Percentiles rank a stretch among this genome's conserved stretches.
Conservation (phyloP, 2,329 filamentous ascomycete genomes). For the Apiospora hydei region DNA sequence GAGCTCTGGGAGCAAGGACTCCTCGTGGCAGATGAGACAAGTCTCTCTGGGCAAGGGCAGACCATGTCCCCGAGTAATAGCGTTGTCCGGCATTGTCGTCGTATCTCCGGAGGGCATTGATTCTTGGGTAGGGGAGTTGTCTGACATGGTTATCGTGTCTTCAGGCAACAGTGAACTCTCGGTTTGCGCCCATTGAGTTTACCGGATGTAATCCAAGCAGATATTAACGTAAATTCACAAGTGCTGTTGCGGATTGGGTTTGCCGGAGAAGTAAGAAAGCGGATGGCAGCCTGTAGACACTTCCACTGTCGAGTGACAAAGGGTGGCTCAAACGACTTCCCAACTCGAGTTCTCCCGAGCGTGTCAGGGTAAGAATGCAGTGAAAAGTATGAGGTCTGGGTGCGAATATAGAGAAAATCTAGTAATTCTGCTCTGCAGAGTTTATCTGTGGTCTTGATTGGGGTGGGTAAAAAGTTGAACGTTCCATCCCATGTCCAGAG, state of each 20-base stretch:
- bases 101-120: background rate
- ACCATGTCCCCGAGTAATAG: background rate
- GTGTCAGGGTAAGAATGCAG: background rate
- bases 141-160: background rate
- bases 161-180: background rate
- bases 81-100: background rate
- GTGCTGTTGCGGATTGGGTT: background rate
- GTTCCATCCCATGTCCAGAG: background rate
- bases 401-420: background rate
- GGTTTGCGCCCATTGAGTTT: background rate
- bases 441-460: background rate
- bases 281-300: background rate
- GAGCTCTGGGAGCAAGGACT: background rate
- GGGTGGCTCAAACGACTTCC: background rate
- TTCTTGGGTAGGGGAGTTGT: background rate
- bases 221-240: background rate
- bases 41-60: background rate
- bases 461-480: background rate
- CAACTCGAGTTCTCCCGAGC: background rate
- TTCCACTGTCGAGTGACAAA: background rate
- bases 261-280: background rate
- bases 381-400: background rate
- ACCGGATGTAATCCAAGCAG: background rate
- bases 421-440: background rate
- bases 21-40: conserved; percentile 20